Percentiles rank a stretch among this genome's conserved stretches.
These are phyloP conservation scores for Meyerozyma smithsonii DNA, from an alignment of 1,139 yeast species.

Conservation along the genomic window DNA sequence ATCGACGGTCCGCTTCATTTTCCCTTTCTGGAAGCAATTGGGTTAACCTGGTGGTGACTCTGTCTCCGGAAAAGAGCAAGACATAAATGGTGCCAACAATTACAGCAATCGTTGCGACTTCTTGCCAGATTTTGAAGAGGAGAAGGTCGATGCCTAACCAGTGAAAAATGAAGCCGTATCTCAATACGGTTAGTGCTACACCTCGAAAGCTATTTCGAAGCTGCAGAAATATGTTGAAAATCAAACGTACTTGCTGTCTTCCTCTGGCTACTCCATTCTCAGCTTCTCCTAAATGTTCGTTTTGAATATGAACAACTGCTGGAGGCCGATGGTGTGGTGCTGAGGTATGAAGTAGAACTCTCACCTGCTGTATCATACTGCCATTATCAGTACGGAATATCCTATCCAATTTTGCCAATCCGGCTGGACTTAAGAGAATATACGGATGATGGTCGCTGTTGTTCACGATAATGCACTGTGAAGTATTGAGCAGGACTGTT, in stretches of 20 bases:
- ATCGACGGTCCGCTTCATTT: neutral
- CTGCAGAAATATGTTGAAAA: neutral
- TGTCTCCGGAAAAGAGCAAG: slow-evolving; percentile 13
- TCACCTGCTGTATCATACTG: neutral
- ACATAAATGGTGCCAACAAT: slow-evolving; percentile 9
- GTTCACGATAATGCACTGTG: slow-evolving; percentile 43
- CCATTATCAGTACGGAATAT: neutral
- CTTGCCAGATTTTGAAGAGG: slow-evolving; percentile 9
- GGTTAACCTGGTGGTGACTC: slow-evolving; percentile 12
- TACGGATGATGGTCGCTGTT: slow-evolving; percentile 32
- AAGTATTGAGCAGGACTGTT: slow-evolving; percentile 26
- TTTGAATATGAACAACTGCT: neutral
- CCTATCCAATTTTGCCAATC: slow-evolving; percentile 23
- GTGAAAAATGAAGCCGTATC: slow-evolving; percentile 8
- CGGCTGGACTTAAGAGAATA: slow-evolving; percentile 33
- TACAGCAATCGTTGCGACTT: slow-evolving; percentile 3
- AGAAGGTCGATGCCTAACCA: slow-evolving; percentile 11
- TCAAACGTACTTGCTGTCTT: neutral
- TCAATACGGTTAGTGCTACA: neutral
- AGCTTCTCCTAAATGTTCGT: neutral
- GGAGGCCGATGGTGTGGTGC: neutral
- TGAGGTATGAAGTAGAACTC: neutral
- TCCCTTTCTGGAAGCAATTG: slow-evolving; percentile 4
- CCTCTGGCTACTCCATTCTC: neutral
- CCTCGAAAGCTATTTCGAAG: neutral